Conservation (phyloP, 805 yeast species). For the Cyberlindnera xylosilytica region DNA sequence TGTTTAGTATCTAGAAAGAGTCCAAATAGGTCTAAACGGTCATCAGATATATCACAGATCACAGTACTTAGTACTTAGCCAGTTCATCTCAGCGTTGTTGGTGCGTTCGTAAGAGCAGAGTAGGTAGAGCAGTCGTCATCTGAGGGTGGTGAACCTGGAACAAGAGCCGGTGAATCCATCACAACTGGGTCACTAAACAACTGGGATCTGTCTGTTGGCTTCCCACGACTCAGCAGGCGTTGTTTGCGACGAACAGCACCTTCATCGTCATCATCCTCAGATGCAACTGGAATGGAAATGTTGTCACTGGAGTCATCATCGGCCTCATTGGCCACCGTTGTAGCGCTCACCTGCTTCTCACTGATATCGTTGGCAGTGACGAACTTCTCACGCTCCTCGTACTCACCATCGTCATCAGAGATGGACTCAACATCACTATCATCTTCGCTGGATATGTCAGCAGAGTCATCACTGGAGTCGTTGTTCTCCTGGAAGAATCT, state of each 20-base stretch:
- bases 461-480: slow-evolving; percentile 10
- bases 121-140: slow-evolving; percentile 33
- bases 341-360: slow-evolving; percentile 4
- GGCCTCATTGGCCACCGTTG: slow-evolving; percentile 5
- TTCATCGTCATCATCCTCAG: slow-evolving; percentile 23
- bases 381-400: background rate
- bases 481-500: slow-evolving; percentile 27
- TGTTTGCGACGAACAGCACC: slow-evolving; percentile 26
- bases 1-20: too few relatives aligned
- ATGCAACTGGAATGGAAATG: slow-evolving; percentile 24
- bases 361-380: slow-evolving; percentile 2
- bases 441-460: slow-evolving; percentile 11
- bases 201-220: slow-evolving; percentile 2
- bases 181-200: slow-evolving; percentile 4
- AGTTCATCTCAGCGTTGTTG: slow-evolving; percentile 11
- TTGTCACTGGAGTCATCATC: slow-evolving; percentile 20
- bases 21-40: too few relatives aligned
- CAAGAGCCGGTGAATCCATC: slow-evolving; percentile 25
- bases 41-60: too few relatives aligned
- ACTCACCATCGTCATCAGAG: slow-evolving; percentile 15
- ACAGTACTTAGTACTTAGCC: too few relatives aligned
- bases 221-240: slow-evolving; percentile 23
- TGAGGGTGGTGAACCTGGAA: slow-evolving; percentile 29
- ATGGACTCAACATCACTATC: slow-evolving; percentile 10
- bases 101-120: slow-evolving; percentile 28